These are phyloP conservation scores for Dictyostelium discoideum DNA, from an alignment of 78 protist genomes.

Conservation along the genomic window dicty_2.7 NC_007089.4:4212501-4213000, in stretches of 20 bases:
- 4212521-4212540: constrained; percentile 53
- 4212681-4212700: constrained; percentile 63
- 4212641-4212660: constrained; percentile 62
- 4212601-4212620: constrained; percentile 45
- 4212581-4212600: constrained; percentile 57
- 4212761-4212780: constrained; percentile 75
- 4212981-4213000: not conserved
- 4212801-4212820: not conserved
- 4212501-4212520: constrained; percentile 59
- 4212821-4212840: not conserved
- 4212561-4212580: constrained; percentile 68
- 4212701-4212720: constrained; percentile 64
- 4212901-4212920: not conserved
- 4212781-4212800: constrained; percentile 66
- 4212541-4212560: constrained; percentile 55
- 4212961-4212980: constrained; percentile 43
- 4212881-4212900: not conserved
- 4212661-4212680: not conserved
- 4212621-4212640: constrained; percentile 47
- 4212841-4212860: not conserved
- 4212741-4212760: constrained; percentile 69
- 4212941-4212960: constrained; percentile 18
- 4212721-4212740: constrained; percentile 45
- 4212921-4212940: not conserved
- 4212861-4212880: not conserved